Evolutionary conservation across 352 stramenopile species (phyloP), one percentile per base, ranked within the genome.

Genomic region (Pythium apleroticum): DNA sequence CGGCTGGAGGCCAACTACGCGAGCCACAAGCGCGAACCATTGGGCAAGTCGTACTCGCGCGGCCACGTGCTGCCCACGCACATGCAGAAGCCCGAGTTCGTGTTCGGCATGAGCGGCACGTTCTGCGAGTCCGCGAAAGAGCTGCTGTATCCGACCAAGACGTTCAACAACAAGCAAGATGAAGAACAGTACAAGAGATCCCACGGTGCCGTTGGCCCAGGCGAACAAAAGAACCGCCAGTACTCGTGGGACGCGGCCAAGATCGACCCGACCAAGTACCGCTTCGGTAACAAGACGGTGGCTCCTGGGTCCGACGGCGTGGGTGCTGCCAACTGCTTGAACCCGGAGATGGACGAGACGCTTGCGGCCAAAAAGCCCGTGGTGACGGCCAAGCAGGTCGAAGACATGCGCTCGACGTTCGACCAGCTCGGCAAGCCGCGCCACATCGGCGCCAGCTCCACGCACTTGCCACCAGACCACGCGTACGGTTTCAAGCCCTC

Each of bases 81-180:
- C 28, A 80, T 81, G 70, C 71, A 81, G 22, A 72, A 66, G 43
- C 64, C 74, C 31, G 83, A 89, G 27, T 91, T 88, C 52, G 83
- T 69, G 14, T 91, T 90, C 41, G 81, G 82, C 9, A 76, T 90
- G 35, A 84, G 74, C 49, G 74, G 74, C 20, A 86, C 75, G 0
- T 93, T 93, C 57, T 76, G 84, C 57, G 80, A 96, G 59, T 91
- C 84, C 15, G 88, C 91, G 19, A 93, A 95, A 58, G 80, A 96
- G 57, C 66, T 97, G 57, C 72, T 96, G 3, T 95, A 96, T 57
- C 74, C 79, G 6, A 82, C 69, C 20, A 90, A 70, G 5, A 67
- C 65, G 14, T 41, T 89, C 45, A 92, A 93, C 68, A 89, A 63
- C 46, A 63, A 78, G 48, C 71, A 93, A 35, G 69, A 82, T 35